Percentiles rank a stretch among this genome's conserved stretches.
These are phyloP conservation scores for Trichoderma atroviride DNA, from an alignment of 2,329 filamentous ascomycete species.

Conservation along the genomic window DNA sequence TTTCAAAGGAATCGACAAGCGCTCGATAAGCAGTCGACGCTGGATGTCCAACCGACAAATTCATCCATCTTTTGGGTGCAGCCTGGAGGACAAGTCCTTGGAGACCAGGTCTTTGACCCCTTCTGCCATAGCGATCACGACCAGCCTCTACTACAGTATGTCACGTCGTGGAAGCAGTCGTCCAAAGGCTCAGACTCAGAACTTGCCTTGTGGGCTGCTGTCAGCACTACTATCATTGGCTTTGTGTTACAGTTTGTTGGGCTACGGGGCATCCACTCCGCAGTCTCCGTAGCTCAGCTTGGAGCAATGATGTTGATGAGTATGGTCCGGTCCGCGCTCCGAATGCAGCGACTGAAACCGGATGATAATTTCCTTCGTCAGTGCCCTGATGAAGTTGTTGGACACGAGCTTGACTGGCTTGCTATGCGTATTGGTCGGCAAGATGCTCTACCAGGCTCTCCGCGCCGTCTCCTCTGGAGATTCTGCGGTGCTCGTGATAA, in stretches of 20 bases:
- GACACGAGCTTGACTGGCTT: background rate
- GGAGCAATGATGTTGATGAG: background rate
- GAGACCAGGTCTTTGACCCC: background rate
- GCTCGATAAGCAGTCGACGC: fast-evolving
- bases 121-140: background rate
- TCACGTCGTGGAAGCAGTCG: background rate
- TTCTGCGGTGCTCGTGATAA: background rate
- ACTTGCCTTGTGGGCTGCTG: background rate
- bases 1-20: background rate
- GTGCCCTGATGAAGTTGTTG: background rate
- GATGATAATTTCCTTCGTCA: background rate
- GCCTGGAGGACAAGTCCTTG: background rate
- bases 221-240: background rate
- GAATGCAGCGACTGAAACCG: background rate
- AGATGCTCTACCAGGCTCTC: background rate
- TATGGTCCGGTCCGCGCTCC: background rate
- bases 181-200: background rate
- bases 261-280: background rate
- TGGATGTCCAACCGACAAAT: background rate
- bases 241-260: slow-evolving; percentile 5
- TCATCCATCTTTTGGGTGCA: background rate
- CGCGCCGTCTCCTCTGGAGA: background rate
- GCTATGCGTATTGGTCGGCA: background rate
- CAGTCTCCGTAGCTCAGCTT: background rate
- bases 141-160: background rate